Base-by-base conservation (phyloP, 805 yeast species). In the Priceomyces carsonii region DNA sequence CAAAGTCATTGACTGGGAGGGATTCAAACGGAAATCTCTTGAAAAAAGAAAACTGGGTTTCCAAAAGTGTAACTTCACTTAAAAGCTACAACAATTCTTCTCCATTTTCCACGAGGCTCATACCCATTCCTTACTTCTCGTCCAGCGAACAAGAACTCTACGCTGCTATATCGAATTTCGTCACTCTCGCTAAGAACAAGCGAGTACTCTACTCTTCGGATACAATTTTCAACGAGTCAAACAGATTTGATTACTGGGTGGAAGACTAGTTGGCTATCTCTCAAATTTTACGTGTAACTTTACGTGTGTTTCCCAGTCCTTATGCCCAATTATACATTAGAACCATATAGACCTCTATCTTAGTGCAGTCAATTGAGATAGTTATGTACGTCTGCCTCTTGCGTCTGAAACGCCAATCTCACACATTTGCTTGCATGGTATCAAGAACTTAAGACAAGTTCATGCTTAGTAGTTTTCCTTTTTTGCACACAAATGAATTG, bases 1-100 rank as follows among this genome's bases (percentile, higher is more conserved):
- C 66, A 2, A 61, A 61, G 26, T 49, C 68, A 0, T 55, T 63
- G n/a, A 58, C 61, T 3, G 71, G 62, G 1, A 33, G 44, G 15
- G 63, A 58, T 36, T 33, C 34, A 8, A 44, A 45, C 18, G 59
- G 60, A 7, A 56, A 58, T 29, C 42, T 38, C 4, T 40, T 58
- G 21, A 39, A 26, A 5, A 49, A 48, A 22, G 51, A 48, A 29
- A 49, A 55, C 25, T 32, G 29, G 30, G 39, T 43, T 29, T 20
- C 31, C 8, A 52, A 57, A 28, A 45, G 55, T 30, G 48, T 48
- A 4, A 40, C 47, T 15, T 44, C 36, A 8, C 31, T 55, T 3
- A 42, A 44, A 14, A 37, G 41, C 5, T 58, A 46, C 30, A 40
- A 29, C 9, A 43, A 45, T 6, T 26, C 26, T 5, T 40, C 32